These are phyloP conservation scores for Heterobasidion irregulare DNA, from an alignment of 1,284 basidiomycete species.

Conservation along the genomic window DNA sequence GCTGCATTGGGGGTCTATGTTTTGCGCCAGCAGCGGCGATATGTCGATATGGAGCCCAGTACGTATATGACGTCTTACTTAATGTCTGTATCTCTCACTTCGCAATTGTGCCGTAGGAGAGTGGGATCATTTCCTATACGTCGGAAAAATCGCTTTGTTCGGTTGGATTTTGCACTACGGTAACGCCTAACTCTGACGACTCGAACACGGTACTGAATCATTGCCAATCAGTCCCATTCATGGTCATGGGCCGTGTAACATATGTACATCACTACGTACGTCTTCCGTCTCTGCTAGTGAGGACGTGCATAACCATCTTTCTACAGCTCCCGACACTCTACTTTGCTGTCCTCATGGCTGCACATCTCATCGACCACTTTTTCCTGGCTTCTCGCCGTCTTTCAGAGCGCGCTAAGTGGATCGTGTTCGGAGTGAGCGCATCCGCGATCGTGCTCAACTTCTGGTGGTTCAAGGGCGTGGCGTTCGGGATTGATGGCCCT, in stretches of 20 bases:
- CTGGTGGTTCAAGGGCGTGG: conserved; percentile 90
- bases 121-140: conserved; percentile 94
- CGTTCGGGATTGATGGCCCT: conserved; percentile 85
- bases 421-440: conserved; percentile 60
- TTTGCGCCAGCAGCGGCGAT: conserved; percentile 81
- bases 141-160: conserved; percentile 83
- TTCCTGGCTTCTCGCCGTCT: conserved; percentile 72
- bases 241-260: conserved; percentile 93
- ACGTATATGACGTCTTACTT: conserved; percentile 20
- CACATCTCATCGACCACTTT: conserved; percentile 88
- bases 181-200: conserved; percentile 28
- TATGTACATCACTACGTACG: conserved; percentile 85
- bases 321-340: conserved; percentile 85
- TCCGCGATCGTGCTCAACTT: conserved; percentile 68
- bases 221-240: conserved; percentile 69
- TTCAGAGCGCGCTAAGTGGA: conserved; percentile 55
- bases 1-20: conserved; percentile 63
- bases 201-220: not conserved
- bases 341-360: conserved; percentile 90
- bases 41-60: conserved; percentile 85
- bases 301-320: not conserved
- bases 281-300: conserved; percentile 8
- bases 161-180: conserved; percentile 93
- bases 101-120: conserved; percentile 38
- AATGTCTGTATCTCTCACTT: not conserved